Conservation (phyloP, 345 rosid species). For the Nephelium lappaceum region DNA sequence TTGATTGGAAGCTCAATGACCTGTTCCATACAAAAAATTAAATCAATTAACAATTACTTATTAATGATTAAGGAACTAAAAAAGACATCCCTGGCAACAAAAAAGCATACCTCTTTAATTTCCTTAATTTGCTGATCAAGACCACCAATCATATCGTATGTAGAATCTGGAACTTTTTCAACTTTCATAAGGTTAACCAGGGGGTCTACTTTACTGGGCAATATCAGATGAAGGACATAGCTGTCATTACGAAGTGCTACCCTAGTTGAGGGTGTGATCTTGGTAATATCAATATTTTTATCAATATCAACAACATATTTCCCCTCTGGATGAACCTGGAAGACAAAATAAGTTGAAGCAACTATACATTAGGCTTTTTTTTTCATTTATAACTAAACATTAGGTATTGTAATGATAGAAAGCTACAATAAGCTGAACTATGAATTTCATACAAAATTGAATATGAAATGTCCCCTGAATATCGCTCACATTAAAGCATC, state of each 20-base stretch:
- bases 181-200: conserved; percentile 99
- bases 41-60: conserved; percentile 13
- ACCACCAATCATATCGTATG: conserved; percentile 99
- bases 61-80: conserved; percentile 7
- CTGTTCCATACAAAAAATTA: conserved; percentile 35
- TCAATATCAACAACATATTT: conserved; percentile 97
- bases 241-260: conserved; percentile 99
- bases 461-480: not conserved
- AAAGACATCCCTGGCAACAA: not conserved
- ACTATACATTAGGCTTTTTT: not conserved
- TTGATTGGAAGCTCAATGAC: conserved; percentile 99
- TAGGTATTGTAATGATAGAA: not conserved
- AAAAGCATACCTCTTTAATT: conserved; percentile 74
- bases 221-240: conserved; percentile 88
- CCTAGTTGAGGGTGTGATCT: conserved; percentile 91
- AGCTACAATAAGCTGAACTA: not conserved
- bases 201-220: conserved; percentile 98
- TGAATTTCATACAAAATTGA: not conserved
- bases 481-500: too few species aligned
- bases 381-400: not conserved
- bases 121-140: conserved; percentile 99
- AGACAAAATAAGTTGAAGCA: conserved; percentile 7
- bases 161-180: conserved; percentile 98
- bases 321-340: conserved; percentile 99
- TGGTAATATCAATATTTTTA: conserved; percentile 90